phyloP scores from a whole-genome alignment of 805 yeast genomes.

The Saccharomycopsis amapae region DNA sequence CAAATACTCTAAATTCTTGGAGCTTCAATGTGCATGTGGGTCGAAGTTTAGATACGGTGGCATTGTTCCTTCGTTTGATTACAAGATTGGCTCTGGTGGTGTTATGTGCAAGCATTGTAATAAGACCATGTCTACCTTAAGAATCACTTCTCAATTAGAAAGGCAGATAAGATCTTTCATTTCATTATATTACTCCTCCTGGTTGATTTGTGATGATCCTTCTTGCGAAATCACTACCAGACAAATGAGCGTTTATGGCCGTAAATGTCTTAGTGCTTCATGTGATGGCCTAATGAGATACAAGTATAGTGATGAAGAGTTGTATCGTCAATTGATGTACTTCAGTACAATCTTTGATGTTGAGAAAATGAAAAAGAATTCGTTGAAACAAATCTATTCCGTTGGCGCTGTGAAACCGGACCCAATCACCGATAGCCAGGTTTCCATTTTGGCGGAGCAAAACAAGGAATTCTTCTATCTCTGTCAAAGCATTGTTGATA shows the following conservation, averaged over 20 bases:
- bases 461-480: slow-evolving; percentile 54
- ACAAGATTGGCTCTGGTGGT: slow-evolving; percentile 61
- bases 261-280: slow-evolving; percentile 64
- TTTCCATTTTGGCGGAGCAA: slow-evolving; percentile 49
- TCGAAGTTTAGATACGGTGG: slow-evolving; percentile 65
- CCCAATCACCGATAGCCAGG: slow-evolving; percentile 5
- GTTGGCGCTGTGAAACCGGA: slow-evolving; percentile 20
- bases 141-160: slow-evolving; percentile 69
- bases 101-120: slow-evolving; percentile 61
- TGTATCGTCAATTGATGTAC: slow-evolving; percentile 82
- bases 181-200: slow-evolving; percentile 74
- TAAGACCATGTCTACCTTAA: slow-evolving; percentile 41
- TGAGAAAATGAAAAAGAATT: slow-evolving; percentile 58
- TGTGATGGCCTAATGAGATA: slow-evolving; percentile 77
- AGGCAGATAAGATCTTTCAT: slow-evolving; percentile 61
- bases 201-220: slow-evolving; percentile 78
- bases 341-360: slow-evolving; percentile 74
- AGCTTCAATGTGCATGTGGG: slow-evolving; percentile 59
- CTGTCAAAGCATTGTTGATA: slow-evolving; percentile 53
- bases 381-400: slow-evolving; percentile 47
- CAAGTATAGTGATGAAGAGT: slow-evolving; percentile 66
- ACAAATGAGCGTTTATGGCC: slow-evolving; percentile 84
- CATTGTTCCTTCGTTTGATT: slow-evolving; percentile 53
- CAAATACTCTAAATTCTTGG: slow-evolving; percentile 49
- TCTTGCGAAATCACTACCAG: slow-evolving; percentile 76